Base-by-base conservation (phyloP, 163 green algal genomes). In the Chlamydomonas reinhardtii region DNA sequence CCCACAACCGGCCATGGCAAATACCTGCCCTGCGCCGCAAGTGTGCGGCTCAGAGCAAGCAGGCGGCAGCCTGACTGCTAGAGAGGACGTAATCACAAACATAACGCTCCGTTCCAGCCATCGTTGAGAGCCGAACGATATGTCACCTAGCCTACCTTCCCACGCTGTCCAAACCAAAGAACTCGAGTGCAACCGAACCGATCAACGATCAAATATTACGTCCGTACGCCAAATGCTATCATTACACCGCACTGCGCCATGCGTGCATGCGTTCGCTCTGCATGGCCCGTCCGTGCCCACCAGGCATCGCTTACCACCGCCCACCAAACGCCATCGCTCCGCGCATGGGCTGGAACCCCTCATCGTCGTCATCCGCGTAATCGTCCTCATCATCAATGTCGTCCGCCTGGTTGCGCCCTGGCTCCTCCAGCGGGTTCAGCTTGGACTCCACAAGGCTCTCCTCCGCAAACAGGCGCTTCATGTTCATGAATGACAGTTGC, bases 401-500 rank as follows among this genome's bases (percentile, higher is more conserved):
- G n/a, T 75, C 71, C 3, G 27, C 12, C 8, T 31, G 61, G 14
- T 79, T 35, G 4, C 69, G 56, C 56, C 9, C 65, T 17, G 62
- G 62, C 27, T 70, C 62, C 59, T 66, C 59, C 59, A 31, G 24
- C 25, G 62, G 62, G 24, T 32, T 17, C 27, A 32, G 62, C 62
- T 75, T 56, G 15, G 82, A 34, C 85, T 93, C 90, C 27, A 96
- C 92, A 14, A 90, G 76, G 37, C 93, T 86, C 87, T 99, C 96
- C 0, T 93, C 76, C 35, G 92, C 87, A 88, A 99, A 99, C n/a
- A 99, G 92, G 73, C 95, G 93, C 93, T 98, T 99, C 65, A 99
- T 91, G 89, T 99, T 98, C 34, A 98, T 89, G 77, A 99, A 94
- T 15, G 89, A 93, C 27, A 99, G 85, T 81, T 96, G 92, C 0